phyloP scores from a whole-genome alignment of 176 grass and related monocot genomes.

The Secale cereale region DNA sequence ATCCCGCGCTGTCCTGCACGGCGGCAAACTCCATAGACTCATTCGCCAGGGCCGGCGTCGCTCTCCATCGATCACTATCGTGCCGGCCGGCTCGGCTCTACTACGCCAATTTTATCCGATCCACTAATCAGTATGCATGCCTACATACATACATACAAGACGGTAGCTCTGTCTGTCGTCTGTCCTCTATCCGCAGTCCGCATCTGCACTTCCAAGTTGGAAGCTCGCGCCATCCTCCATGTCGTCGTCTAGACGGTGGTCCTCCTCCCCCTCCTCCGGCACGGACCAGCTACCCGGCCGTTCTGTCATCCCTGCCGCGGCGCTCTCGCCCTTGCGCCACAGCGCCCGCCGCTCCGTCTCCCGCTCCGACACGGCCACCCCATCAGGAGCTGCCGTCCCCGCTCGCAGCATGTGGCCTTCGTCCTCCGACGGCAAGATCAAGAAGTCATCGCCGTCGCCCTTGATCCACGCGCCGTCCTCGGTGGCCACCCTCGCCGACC shows the following conservation, averaged over 20 bases:
- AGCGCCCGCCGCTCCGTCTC: slow-evolving; percentile 25
- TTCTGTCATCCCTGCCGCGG: not conserved
- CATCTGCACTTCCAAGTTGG: not conserved
- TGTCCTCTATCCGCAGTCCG: not conserved
- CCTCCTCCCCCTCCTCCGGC: slow-evolving; percentile 26
- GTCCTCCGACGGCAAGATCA: not conserved
- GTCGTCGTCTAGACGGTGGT: slow-evolving; percentile 44
- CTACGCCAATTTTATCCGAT: not conserved
- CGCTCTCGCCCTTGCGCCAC: slow-evolving; percentile 10
- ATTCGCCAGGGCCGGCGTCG: slow-evolving; percentile 4
- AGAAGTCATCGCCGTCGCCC: slow-evolving; percentile 10
- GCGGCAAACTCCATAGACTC: not conserved
- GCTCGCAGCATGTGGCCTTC: slow-evolving; percentile 36
- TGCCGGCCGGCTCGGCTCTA: slow-evolving; percentile 15
- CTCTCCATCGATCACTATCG: not conserved
- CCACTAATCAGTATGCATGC: not conserved
- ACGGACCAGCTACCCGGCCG: slow-evolving; percentile 7
- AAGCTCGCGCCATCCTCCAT: not conserved
- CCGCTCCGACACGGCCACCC: not conserved
- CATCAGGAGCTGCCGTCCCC: not conserved
- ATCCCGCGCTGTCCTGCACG: slow-evolving; percentile 17
- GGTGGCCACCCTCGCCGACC: slow-evolving; percentile 34
- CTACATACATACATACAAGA: not conserved
- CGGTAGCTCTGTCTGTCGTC: not conserved
- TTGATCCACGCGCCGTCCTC: not conserved